Evolutionary conservation across 768 basidiomycete species (phyloP).

Genomic region (Leccinum incarnatum): DNA sequence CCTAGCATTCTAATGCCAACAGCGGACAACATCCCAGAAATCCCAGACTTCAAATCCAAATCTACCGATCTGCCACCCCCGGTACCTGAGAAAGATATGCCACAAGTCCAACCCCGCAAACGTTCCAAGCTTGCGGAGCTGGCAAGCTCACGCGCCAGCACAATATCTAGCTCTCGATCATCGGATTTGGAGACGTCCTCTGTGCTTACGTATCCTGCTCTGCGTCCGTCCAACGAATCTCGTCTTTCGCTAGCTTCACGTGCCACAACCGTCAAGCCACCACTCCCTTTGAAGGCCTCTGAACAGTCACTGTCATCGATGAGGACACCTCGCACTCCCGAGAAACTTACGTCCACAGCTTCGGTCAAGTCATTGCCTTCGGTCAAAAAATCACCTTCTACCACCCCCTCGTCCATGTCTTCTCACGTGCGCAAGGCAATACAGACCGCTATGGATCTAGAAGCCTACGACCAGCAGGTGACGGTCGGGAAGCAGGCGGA

Average conservation of each 20-base stretch:
- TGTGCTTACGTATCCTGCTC: conserved; percentile 66
- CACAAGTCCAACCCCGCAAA: conserved; percentile 30
- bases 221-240: conserved; percentile 68
- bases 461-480: conserved; percentile 44
- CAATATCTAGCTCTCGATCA: conserved; percentile 50
- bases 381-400: conserved; percentile 24
- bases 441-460: conserved; percentile 61
- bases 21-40: conserved; percentile 52
- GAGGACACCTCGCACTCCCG: conserved; percentile 25
- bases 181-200: conserved; percentile 55
- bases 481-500: conserved; percentile 11
- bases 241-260: conserved; percentile 31
- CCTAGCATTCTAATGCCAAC: conserved; percentile 45
- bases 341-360: conserved; percentile 12
- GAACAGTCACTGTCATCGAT: conserved; percentile 12
- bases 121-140: conserved; percentile 69
- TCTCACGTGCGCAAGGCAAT: conserved; percentile 66
- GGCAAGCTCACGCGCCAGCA: conserved; percentile 62
- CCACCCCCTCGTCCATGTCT: conserved; percentile 49
- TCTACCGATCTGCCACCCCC: conserved; percentile 35
- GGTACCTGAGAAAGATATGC: conserved; percentile 21
- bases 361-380: conserved; percentile 29
- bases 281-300: conserved; percentile 18
- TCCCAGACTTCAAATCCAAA: conserved; percentile 51
- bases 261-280: conserved; percentile 16